These are phyloP conservation scores for Fusarium globosum DNA, from an alignment of 2,329 filamentous ascomycete genomes.

Conservation along the genomic window DNA sequence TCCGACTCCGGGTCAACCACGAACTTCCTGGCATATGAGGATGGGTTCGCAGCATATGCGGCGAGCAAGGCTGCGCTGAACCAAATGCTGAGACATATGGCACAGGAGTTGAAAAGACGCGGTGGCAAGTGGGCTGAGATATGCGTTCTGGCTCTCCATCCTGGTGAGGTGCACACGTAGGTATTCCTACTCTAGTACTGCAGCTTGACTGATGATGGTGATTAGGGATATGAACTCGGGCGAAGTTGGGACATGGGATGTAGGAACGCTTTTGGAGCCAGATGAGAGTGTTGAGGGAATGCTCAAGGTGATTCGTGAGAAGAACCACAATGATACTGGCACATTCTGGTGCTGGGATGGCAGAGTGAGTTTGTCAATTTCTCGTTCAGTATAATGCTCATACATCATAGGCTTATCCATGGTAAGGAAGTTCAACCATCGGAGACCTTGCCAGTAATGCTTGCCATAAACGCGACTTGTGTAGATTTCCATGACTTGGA, in stretches of 20 bases:
- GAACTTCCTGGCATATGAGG: not conserved
- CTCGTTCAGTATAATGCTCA: not conserved
- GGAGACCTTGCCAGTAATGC: accelerated
- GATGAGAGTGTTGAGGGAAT: not conserved
- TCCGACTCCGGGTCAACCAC: not conserved
- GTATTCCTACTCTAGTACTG: accelerated
- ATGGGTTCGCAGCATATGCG: not conserved
- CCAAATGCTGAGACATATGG: not conserved
- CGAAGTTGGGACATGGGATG: not conserved
- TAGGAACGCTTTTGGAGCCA: not conserved
- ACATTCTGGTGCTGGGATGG: not conserved
- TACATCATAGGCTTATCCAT: not conserved
- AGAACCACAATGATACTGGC: not conserved
- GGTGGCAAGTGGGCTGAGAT: not conserved
- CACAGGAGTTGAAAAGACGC: not conserved
- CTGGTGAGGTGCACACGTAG: not conserved
- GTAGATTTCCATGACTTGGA: too few species aligned
- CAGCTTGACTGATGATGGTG: accelerated
- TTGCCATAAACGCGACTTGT: too few species aligned
- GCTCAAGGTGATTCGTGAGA: not conserved
- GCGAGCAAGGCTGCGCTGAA: not conserved
- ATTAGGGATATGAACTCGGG: not conserved
- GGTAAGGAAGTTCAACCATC: accelerated
- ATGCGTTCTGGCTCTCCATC: not conserved
- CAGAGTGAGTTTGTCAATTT: not conserved